A percentile compares a stretch with the other conserved stretches of the same genome.
Conservation (phyloP, 306 rosid genomes). For the Albizia julibrissin region DNA sequence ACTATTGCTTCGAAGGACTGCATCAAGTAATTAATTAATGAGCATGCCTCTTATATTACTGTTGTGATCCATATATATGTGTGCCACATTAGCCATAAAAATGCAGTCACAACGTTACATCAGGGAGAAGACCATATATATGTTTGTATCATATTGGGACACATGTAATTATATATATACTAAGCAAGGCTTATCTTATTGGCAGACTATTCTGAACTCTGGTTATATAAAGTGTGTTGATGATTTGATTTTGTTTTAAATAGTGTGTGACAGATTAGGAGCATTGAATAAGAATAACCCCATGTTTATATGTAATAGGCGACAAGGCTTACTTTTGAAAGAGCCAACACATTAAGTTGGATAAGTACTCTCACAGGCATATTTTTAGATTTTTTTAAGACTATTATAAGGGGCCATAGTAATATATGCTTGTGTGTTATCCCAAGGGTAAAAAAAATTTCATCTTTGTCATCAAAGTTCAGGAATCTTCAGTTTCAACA, state of each 20-base stretch:
- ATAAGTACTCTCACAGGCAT: constrained; percentile 19
- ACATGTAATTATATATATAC: not conserved
- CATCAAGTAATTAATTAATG: not conserved
- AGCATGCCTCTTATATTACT: not conserved
- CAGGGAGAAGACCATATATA: not conserved
- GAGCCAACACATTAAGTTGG: no score
- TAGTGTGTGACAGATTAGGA: not conserved
- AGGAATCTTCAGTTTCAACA: constrained; percentile 28
- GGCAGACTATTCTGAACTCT: not conserved
- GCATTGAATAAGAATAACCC: constrained; percentile 19
- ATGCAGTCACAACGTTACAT: not conserved
- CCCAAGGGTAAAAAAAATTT: constrained; percentile 5
- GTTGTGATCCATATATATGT: not conserved
- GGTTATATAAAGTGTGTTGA: not conserved
- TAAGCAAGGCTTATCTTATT: not conserved
- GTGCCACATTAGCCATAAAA: not conserved
- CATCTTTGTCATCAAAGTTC: not conserved
- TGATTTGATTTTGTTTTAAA: constrained; percentile 19
- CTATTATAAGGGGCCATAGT: constrained; percentile 18
- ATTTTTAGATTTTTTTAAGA: constrained; percentile 12
- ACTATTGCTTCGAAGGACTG: not conserved
- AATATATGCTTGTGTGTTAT: not conserved
- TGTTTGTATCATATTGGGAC: not conserved
- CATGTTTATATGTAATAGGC: not conserved
- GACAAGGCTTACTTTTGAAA: constrained; percentile 34